Conservation (phyloP, 2,329 filamentous ascomycete genomes). For the Fusarium robinianum region DNA sequence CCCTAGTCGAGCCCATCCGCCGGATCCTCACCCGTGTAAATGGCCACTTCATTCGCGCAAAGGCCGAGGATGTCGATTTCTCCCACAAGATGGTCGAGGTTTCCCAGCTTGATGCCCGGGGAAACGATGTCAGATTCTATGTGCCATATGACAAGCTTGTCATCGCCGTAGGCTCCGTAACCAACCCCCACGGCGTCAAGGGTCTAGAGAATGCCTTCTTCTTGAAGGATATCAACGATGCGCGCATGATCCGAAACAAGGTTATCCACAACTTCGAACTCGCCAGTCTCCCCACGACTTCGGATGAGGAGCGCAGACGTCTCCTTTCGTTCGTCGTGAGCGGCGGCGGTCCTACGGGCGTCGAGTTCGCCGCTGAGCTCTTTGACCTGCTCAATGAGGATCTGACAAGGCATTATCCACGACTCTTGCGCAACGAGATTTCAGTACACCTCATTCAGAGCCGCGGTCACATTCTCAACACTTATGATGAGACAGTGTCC, state of each 20-base stretch:
- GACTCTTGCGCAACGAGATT: conserved; percentile 92
- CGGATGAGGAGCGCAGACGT: conserved; percentile 82
- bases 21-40: conserved; percentile 76
- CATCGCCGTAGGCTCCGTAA: conserved; percentile 86
- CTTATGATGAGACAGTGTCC: conserved; percentile 93
- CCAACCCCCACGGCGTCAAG: conserved; percentile 94
- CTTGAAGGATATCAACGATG: conserved; percentile 93
- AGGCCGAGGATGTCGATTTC: conserved; percentile 88
- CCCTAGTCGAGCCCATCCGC: conserved; percentile 89
- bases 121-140: conserved; percentile 83
- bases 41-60: conserved; percentile 89
- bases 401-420: conserved; percentile 79
- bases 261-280: conserved; percentile 88
- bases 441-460: conserved; percentile 97
- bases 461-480: conserved; percentile 93
- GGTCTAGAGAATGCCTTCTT: conserved; percentile 93
- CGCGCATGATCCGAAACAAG: conserved; percentile 83
- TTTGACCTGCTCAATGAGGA: conserved; percentile 98
- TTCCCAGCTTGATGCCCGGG: conserved; percentile 70
- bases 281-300: conserved; percentile 89
- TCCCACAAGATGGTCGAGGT: conserved; percentile 89
- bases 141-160: conserved; percentile 97
- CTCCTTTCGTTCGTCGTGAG: conserved; percentile 95
- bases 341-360: conserved; percentile 92
- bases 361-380: conserved; percentile 96